phyloP scores from a whole-genome alignment of 805 yeast species.

The Ogataea wickerhamii region DNA sequence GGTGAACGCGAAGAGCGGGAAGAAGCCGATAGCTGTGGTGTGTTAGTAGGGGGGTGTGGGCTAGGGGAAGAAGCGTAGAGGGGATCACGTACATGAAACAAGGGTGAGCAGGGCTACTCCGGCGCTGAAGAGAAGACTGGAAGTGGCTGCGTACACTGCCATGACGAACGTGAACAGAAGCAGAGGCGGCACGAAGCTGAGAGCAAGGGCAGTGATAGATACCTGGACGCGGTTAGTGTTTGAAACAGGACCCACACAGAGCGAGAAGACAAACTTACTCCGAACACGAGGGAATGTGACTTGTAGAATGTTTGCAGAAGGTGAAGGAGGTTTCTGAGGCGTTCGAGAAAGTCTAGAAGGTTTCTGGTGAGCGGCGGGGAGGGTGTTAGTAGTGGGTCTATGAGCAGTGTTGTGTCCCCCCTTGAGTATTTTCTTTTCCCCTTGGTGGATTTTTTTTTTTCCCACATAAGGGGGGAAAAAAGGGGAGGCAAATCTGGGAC shows the following conservation, averaged over 20 bases:
- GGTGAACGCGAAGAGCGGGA: slow-evolving; percentile 22
- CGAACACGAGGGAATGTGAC: slow-evolving; percentile 11
- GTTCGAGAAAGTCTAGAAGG: slow-evolving; percentile 16
- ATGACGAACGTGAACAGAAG: slow-evolving; percentile 11
- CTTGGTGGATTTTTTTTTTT: background rate
- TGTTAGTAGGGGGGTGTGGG: slow-evolving; percentile 3
- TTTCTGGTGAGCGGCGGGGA: slow-evolving; percentile 9
- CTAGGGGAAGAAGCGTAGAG: background rate
- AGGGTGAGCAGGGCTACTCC: slow-evolving; percentile 13
- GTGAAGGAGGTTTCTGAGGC: slow-evolving; percentile 7
- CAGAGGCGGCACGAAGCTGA: slow-evolving; percentile 18
- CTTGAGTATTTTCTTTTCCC: background rate
- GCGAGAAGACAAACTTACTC: slow-evolving; percentile 7
- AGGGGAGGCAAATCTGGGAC: background rate
- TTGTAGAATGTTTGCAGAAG: slow-evolving; percentile 11
- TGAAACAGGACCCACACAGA: background rate
- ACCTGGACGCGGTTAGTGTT: slow-evolving; percentile 13
- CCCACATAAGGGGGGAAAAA: slow-evolving; percentile 4
- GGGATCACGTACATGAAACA: slow-evolving; percentile 12
- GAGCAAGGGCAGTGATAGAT: slow-evolving; percentile 9
- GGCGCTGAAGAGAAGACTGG: slow-evolving; percentile 17
- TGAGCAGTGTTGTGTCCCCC: background rate
- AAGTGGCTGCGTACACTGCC: slow-evolving; percentile 15
- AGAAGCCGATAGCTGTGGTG: slow-evolving; percentile 21
- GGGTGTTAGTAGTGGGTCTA: background rate